Base-by-base conservation (phyloP, 1,284 basidiomycete genomes). In the Leccinum griseonigrum region DNA sequence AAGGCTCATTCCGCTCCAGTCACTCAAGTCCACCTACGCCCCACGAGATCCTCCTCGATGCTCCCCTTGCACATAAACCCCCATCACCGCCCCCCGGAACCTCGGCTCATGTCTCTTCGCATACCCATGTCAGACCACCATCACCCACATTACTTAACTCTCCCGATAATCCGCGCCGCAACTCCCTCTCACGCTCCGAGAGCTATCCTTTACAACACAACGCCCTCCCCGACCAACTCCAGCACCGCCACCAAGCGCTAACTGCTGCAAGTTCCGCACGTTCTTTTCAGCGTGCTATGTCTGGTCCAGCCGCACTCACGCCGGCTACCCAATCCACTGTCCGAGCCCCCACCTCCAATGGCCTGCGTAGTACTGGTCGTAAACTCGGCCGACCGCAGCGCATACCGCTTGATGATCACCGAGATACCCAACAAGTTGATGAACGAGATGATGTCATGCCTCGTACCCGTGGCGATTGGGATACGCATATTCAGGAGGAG, bases 171-270 rank as follows among this genome's bases (percentile, higher is more conserved):
- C 53, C 67, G 32, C 73, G 77, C 59, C 79, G 85, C 52, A 73
- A 77, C 46, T 83, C 87, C 1, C 78, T 90, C 18, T 83, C 87
- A 6, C 83, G 85, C 31, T 88, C 88, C 52, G 87, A 90, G 69
- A 88, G 85, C 67, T 80, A 79, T 67, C 68, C 80, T 40, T 58
- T 50, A 18, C 71, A 71, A 43, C 62, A 66, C 3, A 59, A 18
- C n/a, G 36, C 56, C 52, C 66, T 57, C 56, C 64, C 61, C 26
- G 72, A 60, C 60, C 71, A 66, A 63, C 64, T 55, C 52, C 70
- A 61, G 63, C 74, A 60, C 65, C 72, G 56, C 56, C 71, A 62
- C 60, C 72, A 61, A 59, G 60, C 71, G 29, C 4, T 64, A 26
- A 50, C 64, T 13, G 59, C 69, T 32, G 63, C 59, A 64, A 68